Evolutionary conservation across 1,284 basidiomycete species (phyloP).

Genomic region (Ustilago cynodontis): DNA sequence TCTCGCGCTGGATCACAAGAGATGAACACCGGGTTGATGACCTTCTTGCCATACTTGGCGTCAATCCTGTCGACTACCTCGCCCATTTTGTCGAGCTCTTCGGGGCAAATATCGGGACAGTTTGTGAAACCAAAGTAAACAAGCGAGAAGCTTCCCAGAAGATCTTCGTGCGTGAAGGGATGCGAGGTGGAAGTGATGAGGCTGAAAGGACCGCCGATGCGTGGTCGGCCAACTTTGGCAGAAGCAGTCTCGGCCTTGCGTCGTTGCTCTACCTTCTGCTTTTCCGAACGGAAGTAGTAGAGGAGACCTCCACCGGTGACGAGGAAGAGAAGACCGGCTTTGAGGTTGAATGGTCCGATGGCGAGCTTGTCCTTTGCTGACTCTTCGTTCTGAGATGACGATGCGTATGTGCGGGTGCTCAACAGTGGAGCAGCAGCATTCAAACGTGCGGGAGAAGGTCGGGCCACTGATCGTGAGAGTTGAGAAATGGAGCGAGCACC

Average conservation of each 20-base stretch:
- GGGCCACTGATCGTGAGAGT: conserved; percentile 9
- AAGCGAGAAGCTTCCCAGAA: conserved; percentile 82
- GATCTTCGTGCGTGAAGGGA: conserved; percentile 82
- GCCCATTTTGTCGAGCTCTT: conserved; percentile 96
- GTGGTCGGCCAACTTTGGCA: conserved; percentile 75
- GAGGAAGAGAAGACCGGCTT: conserved; percentile 84
- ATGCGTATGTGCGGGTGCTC: conserved; percentile 9
- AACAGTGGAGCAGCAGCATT: neutral
- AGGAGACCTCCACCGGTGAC: conserved; percentile 84
- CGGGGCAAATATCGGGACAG: conserved; percentile 96
- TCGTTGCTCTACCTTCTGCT: conserved; percentile 71
- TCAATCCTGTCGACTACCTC: conserved; percentile 82
- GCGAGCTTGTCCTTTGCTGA: conserved; percentile 50
- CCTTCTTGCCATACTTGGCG: conserved; percentile 71
- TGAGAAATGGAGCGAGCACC: conserved; percentile 13
- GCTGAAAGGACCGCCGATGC: conserved; percentile 89
- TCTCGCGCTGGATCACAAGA: conserved; percentile 96
- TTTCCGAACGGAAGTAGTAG: conserved; percentile 90
- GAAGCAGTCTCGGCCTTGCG: conserved; percentile 51
- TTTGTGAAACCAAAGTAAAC: conserved; percentile 81
- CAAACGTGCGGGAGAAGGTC: conserved; percentile 4
- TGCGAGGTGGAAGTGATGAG: conserved; percentile 61
- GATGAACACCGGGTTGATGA: conserved; percentile 83
- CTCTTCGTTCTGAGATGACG: conserved; percentile 39
- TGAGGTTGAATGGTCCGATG: conserved; percentile 81